A percentile compares a stretch with the other conserved stretches of the same genome.
phyloP scores from a whole-genome alignment of 306 rosid species.

The Mimosa bimucronata region DNA sequence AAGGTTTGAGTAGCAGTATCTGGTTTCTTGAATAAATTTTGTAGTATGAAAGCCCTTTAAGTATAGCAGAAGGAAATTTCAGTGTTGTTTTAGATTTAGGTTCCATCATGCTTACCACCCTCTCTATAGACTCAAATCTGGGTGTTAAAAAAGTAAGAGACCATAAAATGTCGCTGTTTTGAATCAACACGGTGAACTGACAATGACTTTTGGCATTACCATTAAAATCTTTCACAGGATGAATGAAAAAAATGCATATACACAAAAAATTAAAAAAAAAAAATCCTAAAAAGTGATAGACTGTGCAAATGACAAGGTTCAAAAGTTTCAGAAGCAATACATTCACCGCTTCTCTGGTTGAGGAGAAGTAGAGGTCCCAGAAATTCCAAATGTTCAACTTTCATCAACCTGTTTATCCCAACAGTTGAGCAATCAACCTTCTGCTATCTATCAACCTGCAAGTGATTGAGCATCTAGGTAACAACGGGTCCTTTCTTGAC shows the following conservation, averaged over 20 bases:
- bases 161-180: not conserved
- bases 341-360: conserved; percentile 6
- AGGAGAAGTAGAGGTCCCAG: conserved; percentile 25
- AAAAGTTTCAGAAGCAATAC: conserved; percentile 18
- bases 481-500: conserved; percentile 8
- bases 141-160: not conserved
- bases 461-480: not conserved
- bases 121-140: conserved; percentile 14
- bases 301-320: conserved; percentile 11
- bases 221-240: conserved; percentile 2
- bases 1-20: not conserved
- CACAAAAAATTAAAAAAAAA: conserved; percentile 20
- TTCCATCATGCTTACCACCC: not conserved
- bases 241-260: conserved; percentile 9
- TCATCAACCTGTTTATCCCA: conserved; percentile 29
- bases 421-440: conserved; percentile 18
- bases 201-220: conserved; percentile 21
- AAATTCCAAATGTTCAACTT: conserved; percentile 32
- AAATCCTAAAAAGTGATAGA: conserved; percentile 31
- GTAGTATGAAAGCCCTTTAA: not conserved
- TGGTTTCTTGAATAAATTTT: not conserved
- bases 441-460: conserved; percentile 10
- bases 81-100: not conserved
- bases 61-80: not conserved
- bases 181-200: not conserved